phyloP scores from a whole-genome alignment of 495 filamentous ascomycete genomes.

The Lentithecium fluviatile region DNA sequence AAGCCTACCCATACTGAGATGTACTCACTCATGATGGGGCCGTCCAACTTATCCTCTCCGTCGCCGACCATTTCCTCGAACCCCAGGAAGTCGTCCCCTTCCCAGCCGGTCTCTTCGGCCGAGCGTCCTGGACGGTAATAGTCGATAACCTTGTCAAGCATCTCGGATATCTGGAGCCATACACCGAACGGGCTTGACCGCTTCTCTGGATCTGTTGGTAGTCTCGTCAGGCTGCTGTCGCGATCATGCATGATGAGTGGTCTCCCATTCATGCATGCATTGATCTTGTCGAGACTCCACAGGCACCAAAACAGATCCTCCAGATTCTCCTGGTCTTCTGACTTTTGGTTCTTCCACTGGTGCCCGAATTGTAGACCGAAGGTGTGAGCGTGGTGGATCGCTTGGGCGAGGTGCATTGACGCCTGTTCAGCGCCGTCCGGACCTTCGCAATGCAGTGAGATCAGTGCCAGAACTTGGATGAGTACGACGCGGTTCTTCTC shows the following conservation, averaged over 20 bases:
- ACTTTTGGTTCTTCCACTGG: constrained; percentile 41
- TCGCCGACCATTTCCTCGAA: constrained; percentile 65
- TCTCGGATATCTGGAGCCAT: constrained; percentile 53
- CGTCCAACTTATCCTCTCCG: constrained; percentile 34
- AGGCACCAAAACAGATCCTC: constrained; percentile 63
- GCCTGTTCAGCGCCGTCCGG: constrained; percentile 42
- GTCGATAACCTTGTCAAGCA: constrained; percentile 64
- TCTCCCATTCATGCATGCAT: constrained; percentile 61
- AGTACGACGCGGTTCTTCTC: constrained; percentile 40
- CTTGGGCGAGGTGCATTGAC: constrained; percentile 46
- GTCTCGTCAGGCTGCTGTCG: constrained; percentile 52
- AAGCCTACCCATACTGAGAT: constrained; percentile 35
- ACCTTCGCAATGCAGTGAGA: constrained; percentile 54
- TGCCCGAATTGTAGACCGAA: constrained; percentile 61
- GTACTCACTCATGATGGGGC: constrained; percentile 45
- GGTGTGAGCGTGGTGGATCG: constrained; percentile 61
- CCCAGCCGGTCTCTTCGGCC: constrained; percentile 49
- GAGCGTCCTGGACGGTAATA: constrained; percentile 60
- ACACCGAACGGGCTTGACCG: constrained; percentile 49
- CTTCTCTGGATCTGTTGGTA: constrained; percentile 32
- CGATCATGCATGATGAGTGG: constrained; percentile 65
- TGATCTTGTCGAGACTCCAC: constrained; percentile 66
- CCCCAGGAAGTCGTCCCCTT: constrained; percentile 57
- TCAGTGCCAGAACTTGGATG: constrained; percentile 43
- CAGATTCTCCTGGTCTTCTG: constrained; percentile 39